Percentiles rank a stretch among this genome's conserved stretches.
Conservation (phyloP, 2,329 filamentous ascomycete species). For the Hymenoscyphus fructigenus region DNA sequence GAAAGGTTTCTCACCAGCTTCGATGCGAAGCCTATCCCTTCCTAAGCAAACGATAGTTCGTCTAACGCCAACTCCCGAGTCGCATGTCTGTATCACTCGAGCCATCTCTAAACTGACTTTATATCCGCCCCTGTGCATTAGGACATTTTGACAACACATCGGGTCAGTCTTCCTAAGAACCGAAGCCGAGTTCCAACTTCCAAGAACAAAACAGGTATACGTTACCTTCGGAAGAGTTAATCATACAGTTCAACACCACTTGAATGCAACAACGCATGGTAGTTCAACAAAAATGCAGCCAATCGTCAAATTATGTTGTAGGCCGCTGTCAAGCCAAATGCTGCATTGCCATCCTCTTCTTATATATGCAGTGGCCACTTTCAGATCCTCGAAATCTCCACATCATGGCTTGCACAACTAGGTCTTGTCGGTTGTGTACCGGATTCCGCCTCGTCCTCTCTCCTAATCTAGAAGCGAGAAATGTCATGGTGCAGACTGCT, state of each 20-base stretch:
- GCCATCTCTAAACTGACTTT: not conserved
- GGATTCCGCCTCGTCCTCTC: not conserved
- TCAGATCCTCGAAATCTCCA: not conserved
- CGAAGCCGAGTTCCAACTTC: not conserved
- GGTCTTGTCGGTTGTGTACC: not conserved
- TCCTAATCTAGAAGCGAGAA: not conserved
- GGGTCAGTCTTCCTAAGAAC: not conserved
- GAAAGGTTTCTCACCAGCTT: not conserved
- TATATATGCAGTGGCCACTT: too few species aligned
- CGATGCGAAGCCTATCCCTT: not conserved
- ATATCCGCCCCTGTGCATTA: not conserved
- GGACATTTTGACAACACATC: not conserved
- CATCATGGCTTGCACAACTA: not conserved
- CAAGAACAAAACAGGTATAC: not conserved
- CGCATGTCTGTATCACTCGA: not conserved
- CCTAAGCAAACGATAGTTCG: not conserved
- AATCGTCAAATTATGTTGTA: not conserved
- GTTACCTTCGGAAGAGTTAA: not conserved
- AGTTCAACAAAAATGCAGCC: not conserved
- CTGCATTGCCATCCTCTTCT: not conserved
- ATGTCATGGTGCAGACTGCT: not conserved
- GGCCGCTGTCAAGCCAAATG: not conserved
- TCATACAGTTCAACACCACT: not conserved
- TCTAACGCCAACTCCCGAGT: not conserved
- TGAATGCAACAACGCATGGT: not conserved